Conservation (phyloP, 805 yeast species). For the Cyberlindnera lachancei region DNA sequence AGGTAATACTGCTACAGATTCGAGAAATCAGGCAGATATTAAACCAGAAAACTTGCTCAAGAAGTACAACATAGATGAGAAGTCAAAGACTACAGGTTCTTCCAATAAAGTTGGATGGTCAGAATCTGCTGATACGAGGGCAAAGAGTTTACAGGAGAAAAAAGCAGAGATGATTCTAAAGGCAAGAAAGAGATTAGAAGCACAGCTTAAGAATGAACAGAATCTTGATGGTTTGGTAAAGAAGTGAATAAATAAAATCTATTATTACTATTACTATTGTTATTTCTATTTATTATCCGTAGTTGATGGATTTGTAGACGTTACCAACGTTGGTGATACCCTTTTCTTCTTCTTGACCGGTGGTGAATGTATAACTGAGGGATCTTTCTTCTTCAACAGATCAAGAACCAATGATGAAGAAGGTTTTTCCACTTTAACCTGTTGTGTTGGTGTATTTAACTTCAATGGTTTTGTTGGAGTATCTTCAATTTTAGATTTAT, state of each 20-base stretch:
- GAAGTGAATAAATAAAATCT: conserved; percentile 2
- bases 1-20: conserved; percentile 10
- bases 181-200: conserved; percentile 53
- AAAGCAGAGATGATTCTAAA: conserved; percentile 50
- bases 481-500: not conserved
- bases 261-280: too few relatives aligned
- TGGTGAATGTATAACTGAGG: conserved; percentile 3
- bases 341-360: conserved; percentile 26
- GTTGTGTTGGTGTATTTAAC: not conserved
- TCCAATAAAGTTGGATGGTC: conserved; percentile 31
- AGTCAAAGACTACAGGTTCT: conserved; percentile 1
- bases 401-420: not conserved
- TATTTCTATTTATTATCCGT: too few relatives aligned
- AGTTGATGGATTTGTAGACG: conserved; percentile 1
- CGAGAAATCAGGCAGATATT: conserved; percentile 17
- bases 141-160: conserved; percentile 36
- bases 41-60: conserved; percentile 29
- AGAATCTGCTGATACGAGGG: conserved; percentile 34
- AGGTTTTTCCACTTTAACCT: conserved; percentile 1
- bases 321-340: conserved; percentile 8
- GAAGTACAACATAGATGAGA: conserved; percentile 34
- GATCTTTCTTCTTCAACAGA: conserved; percentile 1
- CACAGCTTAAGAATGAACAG: conserved; percentile 22
- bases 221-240: conserved; percentile 14
- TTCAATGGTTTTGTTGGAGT: conserved; percentile 2